Base-by-base conservation (phyloP, 768 basidiomycete genomes). In the Dioszegia crocea region DNA sequence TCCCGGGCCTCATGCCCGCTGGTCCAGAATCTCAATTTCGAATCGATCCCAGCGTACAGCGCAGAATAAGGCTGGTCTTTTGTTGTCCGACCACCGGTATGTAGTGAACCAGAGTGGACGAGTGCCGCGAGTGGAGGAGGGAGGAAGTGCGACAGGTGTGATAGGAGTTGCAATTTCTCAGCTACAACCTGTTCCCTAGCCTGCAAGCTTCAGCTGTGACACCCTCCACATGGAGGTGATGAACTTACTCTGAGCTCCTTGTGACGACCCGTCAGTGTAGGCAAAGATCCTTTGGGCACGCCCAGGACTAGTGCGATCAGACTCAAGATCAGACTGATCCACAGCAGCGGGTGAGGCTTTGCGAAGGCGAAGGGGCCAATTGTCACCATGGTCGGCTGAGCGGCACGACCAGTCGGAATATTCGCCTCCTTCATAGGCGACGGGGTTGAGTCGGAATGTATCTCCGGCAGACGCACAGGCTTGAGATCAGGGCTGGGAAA, bases 221-320 rank as follows among this genome's bases (percentile, higher is more conserved):
- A 31, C 12, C 10, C 8, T 14, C 26, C 12, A 26, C 16, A 33
- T 21, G 26, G 11, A 56, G 16, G 29, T 11, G 30, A 31, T 6
- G 21, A 2, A 69, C 71, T 51, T 52, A 73, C 71, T 27, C 71
- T 36, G 29, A 73, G 57, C 11, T 61, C 67, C 56, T 65, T 66
- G 46, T 73, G 71, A 16, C 71, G 17, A 0, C 71, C 69, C 0
- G 71, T 73, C 40, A 73, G 38, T 19, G 71, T 70, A 5, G 71
- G 71, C 39, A 73, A 53, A 45, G 52, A 45, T 8, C 69, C 68
- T 39, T 68, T 73, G 6, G 71, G 71, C 4, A 73, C 69, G 9
- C 54, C 61, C 45, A 73, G 47, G 3, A 73, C 62, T 26, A 73
- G 47, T 1, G 68, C 67, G 2, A 64, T 24, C 8, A 73, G 12